Percentiles rank a stretch among this genome's conserved stretches.
These are phyloP conservation scores for Calonectria multiphialidica DNA, from an alignment of 2,329 filamentous ascomycete genomes.

Conservation along the genomic window DNA sequence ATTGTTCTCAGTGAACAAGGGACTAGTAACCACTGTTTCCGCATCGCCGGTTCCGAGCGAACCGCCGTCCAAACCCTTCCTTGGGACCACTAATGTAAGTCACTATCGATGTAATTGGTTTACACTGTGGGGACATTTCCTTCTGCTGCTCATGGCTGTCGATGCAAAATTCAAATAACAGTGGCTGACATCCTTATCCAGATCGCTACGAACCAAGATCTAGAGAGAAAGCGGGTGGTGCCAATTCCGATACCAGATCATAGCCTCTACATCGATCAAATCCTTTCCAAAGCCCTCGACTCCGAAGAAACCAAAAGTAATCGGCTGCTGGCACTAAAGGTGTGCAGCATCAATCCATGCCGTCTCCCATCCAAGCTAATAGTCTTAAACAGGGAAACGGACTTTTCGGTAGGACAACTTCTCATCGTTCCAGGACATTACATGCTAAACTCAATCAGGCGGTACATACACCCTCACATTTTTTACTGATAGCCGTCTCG, in stretches of 20 bases:
- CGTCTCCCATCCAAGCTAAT: neutral
- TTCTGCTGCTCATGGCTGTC: neutral
- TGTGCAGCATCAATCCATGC: slow-evolving; percentile 1
- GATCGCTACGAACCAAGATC: neutral
- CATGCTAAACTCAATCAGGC: slow-evolving; percentile 19
- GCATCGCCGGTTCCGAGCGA: neutral
- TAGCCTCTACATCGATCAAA: slow-evolving; percentile 31
- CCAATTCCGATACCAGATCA: neutral
- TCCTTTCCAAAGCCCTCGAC: slow-evolving; percentile 16
- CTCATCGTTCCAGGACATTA: neutral
- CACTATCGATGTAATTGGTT: neutral
- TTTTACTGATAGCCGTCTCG: slow-evolving; percentile 36
- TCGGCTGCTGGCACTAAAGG: slow-evolving; percentile 30
- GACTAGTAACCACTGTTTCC: slow-evolving; percentile 15
- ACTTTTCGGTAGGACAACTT: slow-evolving; percentile 27
- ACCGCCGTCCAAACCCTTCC: neutral
- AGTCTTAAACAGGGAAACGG: slow-evolving; percentile 30
- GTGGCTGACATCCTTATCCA: neutral
- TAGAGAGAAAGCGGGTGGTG: neutral
- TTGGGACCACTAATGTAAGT: neutral
- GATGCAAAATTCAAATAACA: neutral
- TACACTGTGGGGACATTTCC: neutral
- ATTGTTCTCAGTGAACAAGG: slow-evolving; percentile 26
- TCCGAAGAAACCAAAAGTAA: slow-evolving; percentile 5
- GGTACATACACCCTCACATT: slow-evolving; percentile 38